Percentiles rank a stretch among this genome's conserved stretches.
phyloP scores from a whole-genome alignment of 352 stramenopile species.

The Globisporangium sylvaticum region DNA sequence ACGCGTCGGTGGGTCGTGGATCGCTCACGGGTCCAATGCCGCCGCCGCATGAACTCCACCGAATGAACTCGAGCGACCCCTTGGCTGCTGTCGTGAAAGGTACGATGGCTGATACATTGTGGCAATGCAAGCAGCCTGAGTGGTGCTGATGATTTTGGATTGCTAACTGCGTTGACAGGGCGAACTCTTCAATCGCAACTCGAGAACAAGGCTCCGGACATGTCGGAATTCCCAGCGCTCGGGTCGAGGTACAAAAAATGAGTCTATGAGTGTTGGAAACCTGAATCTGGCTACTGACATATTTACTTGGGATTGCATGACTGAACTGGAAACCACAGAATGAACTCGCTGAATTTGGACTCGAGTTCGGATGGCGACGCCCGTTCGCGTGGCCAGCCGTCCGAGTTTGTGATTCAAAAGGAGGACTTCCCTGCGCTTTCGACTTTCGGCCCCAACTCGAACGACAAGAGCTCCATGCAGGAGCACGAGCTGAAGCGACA shows the following conservation, averaged over 20 bases:
- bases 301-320: not conserved
- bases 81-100: constrained; percentile 27
- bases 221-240: constrained; percentile 82
- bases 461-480: constrained; percentile 50
- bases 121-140: not conserved
- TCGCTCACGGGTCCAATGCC: constrained; percentile 26
- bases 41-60: constrained; percentile 50
- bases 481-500: constrained; percentile 59
- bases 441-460: constrained; percentile 42
- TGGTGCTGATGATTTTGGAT: not conserved
- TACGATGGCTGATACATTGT: constrained; percentile 7
- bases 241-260: constrained; percentile 49
- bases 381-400: constrained; percentile 42
- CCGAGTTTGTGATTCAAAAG: constrained; percentile 86
- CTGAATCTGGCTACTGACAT: not conserved
- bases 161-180: constrained; percentile 23
- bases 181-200: constrained; percentile 42
- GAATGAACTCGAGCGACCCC: constrained; percentile 48
- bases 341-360: constrained; percentile 59
- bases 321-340: constrained; percentile 25
- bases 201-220: constrained; percentile 75
- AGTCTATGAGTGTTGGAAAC: not conserved
- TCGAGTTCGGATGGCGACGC: constrained; percentile 26
- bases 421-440: constrained; percentile 82
- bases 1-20: constrained; percentile 28